phyloP scores from a whole-genome alignment of 495 filamentous ascomycete species.

The Penicillium canariense region DNA sequence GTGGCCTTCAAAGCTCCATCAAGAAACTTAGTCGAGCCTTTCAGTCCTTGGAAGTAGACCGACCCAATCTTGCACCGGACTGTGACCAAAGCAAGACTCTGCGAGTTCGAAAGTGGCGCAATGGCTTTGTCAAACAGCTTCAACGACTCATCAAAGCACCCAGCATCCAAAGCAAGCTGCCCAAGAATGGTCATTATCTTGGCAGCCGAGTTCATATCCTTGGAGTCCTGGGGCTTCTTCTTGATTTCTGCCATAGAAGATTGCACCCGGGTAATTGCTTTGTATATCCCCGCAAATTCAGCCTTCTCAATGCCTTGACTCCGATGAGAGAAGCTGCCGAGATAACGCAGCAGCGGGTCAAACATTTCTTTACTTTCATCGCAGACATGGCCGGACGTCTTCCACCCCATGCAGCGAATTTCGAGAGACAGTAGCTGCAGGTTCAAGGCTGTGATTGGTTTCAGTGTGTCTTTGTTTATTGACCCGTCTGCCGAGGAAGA shows the following conservation, averaged over 20 bases:
- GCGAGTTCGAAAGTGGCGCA: slow-evolving; percentile 28
- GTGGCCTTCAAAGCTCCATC: slow-evolving; percentile 25
- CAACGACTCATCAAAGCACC: slow-evolving; percentile 44
- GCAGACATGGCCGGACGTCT: slow-evolving; percentile 62
- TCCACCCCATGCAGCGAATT: slow-evolving; percentile 68
- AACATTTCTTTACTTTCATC: slow-evolving; percentile 68
- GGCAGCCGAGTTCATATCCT: slow-evolving; percentile 28
- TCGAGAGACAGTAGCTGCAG: slow-evolving; percentile 68
- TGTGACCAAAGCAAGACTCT: slow-evolving; percentile 37
- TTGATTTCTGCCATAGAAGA: slow-evolving; percentile 28
- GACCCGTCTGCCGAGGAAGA: slow-evolving; percentile 33
- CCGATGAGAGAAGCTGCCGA: slow-evolving; percentile 60
- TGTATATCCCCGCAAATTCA: slow-evolving; percentile 41
- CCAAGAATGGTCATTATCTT: slow-evolving; percentile 38
- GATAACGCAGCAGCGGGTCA: slow-evolving; percentile 64
- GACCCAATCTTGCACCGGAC: slow-evolving; percentile 45
- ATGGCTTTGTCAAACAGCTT: slow-evolving; percentile 38
- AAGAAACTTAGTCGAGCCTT: slow-evolving; percentile 24
- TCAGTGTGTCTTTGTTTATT: slow-evolving; percentile 48
- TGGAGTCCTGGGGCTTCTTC: slow-evolving; percentile 24
- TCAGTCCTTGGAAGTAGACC: slow-evolving; percentile 39
- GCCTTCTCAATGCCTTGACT: slow-evolving; percentile 38
- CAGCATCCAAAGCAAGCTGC: slow-evolving; percentile 46
- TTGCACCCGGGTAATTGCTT: slow-evolving; percentile 41
- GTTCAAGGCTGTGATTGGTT: slow-evolving; percentile 57